A percentile compares a stretch with the other conserved stretches of the same genome.
Evolutionary conservation across 2,329 filamentous ascomycete genomes (phyloP).

Genomic region (Passalora sequoiae): DNA sequence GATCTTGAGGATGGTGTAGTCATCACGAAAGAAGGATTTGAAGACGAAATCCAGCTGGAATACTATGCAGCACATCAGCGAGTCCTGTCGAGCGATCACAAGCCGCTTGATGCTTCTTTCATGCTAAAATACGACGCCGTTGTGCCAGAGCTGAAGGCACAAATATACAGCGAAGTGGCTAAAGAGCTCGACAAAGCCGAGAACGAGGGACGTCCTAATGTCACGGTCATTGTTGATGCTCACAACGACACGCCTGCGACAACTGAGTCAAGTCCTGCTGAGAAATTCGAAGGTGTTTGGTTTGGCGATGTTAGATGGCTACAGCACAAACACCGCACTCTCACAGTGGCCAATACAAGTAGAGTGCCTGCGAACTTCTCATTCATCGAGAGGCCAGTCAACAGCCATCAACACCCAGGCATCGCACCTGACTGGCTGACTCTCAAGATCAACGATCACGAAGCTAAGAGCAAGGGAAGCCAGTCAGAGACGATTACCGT

Average conservation of each 20-base stretch:
- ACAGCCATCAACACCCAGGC: slow-evolving; percentile 40
- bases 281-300: slow-evolving; percentile 56
- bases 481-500: slow-evolving; percentile 56
- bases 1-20: slow-evolving; percentile 50
- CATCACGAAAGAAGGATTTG: slow-evolving; percentile 54
- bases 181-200: slow-evolving; percentile 83
- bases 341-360: slow-evolving; percentile 91
- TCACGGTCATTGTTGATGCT: slow-evolving; percentile 65
- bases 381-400: slow-evolving; percentile 67
- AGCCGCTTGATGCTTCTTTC: slow-evolving; percentile 80
- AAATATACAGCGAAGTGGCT: slow-evolving; percentile 79
- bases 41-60: slow-evolving; percentile 52
- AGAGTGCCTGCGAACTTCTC: slow-evolving; percentile 71
- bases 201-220: slow-evolving; percentile 77
- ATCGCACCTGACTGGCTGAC: slow-evolving; percentile 63
- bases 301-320: slow-evolving; percentile 72
- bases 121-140: slow-evolving; percentile 80
- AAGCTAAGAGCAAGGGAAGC: slow-evolving; percentile 18
- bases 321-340: slow-evolving; percentile 56
- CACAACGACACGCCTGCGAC: slow-evolving; percentile 34
- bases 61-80: slow-evolving; percentile 84
- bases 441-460: slow-evolving; percentile 39
- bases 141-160: slow-evolving; percentile 75
- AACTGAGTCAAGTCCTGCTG: slow-evolving; percentile 17
- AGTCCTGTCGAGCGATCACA: slow-evolving; percentile 90